These are phyloP conservation scores for Vickermania ingenoplastis DNA, from an alignment of 208 protist genomes.

Conservation along the genomic window DNA sequence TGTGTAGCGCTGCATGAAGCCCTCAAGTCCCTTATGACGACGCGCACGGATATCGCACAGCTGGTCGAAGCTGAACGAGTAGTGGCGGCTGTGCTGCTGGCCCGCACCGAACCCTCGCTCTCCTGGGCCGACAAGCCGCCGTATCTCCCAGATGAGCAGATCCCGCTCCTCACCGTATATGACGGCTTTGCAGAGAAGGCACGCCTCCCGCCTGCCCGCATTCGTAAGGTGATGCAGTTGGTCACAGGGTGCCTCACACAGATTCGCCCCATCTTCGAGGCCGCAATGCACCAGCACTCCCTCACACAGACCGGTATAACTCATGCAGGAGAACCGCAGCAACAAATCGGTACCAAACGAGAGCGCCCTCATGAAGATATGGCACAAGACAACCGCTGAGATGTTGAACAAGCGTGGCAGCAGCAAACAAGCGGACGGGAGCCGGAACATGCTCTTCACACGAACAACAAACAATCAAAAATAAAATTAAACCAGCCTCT, in stretches of 20 bases:
- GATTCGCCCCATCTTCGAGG: not conserved
- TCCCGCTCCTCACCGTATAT: slow-evolving; percentile 25
- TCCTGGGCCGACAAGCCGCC: slow-evolving; percentile 29
- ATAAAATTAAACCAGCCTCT: too few relatives aligned
- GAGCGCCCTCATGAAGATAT: not conserved
- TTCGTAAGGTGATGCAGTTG: slow-evolving; percentile 47
- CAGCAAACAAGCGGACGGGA: not conserved
- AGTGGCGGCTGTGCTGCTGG: slow-evolving; percentile 45
- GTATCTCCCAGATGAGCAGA: slow-evolving; percentile 12
- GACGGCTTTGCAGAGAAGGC: slow-evolving; percentile 53
- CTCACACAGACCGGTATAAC: slow-evolving; percentile 10
- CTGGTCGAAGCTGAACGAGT: slow-evolving; percentile 44
- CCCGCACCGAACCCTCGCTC: slow-evolving; percentile 25
- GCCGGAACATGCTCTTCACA: too few relatives aligned
- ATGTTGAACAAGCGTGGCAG: not conserved
- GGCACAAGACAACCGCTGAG: not conserved
- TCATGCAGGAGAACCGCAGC: slow-evolving; percentile 3
- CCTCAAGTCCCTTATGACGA: not conserved
- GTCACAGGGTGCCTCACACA: slow-evolving; percentile 4
- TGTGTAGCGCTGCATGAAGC: slow-evolving; percentile 25
- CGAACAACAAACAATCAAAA: too few relatives aligned
- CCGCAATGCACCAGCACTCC: not conserved
- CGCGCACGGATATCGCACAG: slow-evolving; percentile 13
- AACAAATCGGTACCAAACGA: not conserved
- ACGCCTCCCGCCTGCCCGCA: slow-evolving; percentile 35